Evolutionary conservation across 768 basidiomycete genomes (phyloP).

Genomic region (Tephrocybe sp.): DNA sequence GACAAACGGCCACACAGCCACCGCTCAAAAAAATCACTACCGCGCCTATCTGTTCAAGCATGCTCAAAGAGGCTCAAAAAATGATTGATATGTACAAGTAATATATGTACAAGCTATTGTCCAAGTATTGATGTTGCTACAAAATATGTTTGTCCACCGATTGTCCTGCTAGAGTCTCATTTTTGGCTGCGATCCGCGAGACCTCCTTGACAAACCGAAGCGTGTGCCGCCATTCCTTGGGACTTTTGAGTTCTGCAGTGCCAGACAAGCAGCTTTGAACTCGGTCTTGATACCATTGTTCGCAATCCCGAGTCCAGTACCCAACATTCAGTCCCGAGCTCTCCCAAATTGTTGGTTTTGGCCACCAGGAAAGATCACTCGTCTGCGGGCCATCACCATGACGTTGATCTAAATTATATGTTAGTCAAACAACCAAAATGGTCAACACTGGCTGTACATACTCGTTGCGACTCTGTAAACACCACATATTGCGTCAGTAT

Average conservation of each 20-base stretch:
- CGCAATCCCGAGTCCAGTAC: constrained; percentile 18
- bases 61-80: too few relatives aligned
- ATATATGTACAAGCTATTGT: too few relatives aligned
- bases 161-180: too few relatives aligned
- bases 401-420: background rate
- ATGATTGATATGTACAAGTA: too few relatives aligned
- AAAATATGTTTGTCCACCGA: too few relatives aligned
- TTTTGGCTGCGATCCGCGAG: background rate
- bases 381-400: constrained; percentile 11
- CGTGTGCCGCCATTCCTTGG: background rate
- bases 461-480: constrained; percentile 19
- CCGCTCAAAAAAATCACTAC: too few relatives aligned
- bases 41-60: too few relatives aligned
- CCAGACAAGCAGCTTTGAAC: background rate
- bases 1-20: too few relatives aligned
- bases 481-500: constrained; percentile 8
- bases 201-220: background rate
- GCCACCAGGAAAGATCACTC: constrained; percentile 2
- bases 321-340: constrained; percentile 12
- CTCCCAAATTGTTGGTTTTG: background rate
- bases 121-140: too few relatives aligned
- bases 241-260: constrained; percentile 1
- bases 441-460: background rate
- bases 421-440: background rate
- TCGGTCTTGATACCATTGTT: constrained; percentile 18